A percentile compares a stretch with the other conserved stretches of the same genome.
Conservation (phyloP, 2,329 filamentous ascomycete genomes). For the Colletotrichum sp. region DNA sequence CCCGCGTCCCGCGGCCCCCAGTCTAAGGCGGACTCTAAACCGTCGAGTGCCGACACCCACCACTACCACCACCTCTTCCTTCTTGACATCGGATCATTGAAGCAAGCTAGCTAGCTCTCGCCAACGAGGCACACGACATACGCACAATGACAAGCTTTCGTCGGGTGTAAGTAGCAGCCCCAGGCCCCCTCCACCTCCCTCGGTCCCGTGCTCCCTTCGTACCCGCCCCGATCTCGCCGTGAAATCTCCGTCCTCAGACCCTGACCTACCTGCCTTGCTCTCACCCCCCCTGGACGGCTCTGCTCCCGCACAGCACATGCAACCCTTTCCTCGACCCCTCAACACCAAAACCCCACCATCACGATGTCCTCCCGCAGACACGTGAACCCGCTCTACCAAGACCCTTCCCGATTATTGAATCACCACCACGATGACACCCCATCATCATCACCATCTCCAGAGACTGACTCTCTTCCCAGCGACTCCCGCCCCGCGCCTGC, state of each 20-base stretch:
- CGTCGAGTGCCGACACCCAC: neutral
- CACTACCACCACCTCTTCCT: neutral
- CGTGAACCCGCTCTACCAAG: neutral
- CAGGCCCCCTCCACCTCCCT: neutral
- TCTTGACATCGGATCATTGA: neutral
- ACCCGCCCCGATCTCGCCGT: neutral
- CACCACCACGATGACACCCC: neutral
- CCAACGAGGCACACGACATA: neutral
- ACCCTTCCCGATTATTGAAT: neutral
- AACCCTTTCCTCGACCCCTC: neutral
- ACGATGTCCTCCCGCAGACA: neutral
- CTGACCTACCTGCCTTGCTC: neutral
- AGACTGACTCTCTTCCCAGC: conserved; percentile 24
- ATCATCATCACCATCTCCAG: neutral
- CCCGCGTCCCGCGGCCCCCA: neutral
- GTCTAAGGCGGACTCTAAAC: neutral
- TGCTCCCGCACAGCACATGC: neutral
- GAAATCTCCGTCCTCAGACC: neutral
- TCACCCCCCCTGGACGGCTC: neutral
- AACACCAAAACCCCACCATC: conserved; percentile 15
- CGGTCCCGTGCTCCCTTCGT: neutral
- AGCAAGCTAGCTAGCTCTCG: neutral
- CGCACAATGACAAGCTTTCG: conserved; percentile 13
- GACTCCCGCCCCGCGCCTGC: conserved; percentile 21
- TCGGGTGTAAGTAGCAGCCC: conserved; percentile 11